Conservation (phyloP, 768 basidiomycete species). For the Pilatotrama ljubarskyi region DNA sequence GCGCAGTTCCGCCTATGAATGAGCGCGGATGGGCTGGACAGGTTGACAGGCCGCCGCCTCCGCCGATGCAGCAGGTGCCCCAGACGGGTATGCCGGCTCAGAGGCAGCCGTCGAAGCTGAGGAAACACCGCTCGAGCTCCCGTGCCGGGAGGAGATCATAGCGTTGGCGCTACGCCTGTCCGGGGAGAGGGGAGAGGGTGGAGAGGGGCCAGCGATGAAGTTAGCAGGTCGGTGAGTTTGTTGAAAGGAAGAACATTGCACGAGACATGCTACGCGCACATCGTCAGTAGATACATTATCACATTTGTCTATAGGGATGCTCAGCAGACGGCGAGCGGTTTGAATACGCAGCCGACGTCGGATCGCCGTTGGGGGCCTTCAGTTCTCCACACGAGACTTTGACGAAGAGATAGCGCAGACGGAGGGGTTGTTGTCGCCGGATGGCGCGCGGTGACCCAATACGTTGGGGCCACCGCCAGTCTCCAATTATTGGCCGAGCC, state of each 20-base stretch:
- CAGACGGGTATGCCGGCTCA: background rate
- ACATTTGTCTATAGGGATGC: background rate
- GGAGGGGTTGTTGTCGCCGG: background rate
- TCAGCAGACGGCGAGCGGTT: background rate
- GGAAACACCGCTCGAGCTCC: background rate
- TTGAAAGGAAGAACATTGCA: too few relatives aligned
- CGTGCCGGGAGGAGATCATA: constrained; percentile 1
- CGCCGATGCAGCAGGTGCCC: background rate
- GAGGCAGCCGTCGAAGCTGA: constrained; percentile 12
- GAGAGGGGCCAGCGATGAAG: background rate
- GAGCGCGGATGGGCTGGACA: background rate
- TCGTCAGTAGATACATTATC: background rate
- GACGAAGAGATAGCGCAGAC: background rate
- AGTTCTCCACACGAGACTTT: too few relatives aligned
- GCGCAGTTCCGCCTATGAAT: background rate
- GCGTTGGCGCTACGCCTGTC: constrained; percentile 8
- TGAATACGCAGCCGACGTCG: too few relatives aligned
- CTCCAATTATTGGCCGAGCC: constrained; percentile 4
- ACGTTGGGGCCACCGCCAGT: background rate
- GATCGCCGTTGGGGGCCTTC: too few relatives aligned
- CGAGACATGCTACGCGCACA: background rate
- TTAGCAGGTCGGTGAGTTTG: too few relatives aligned
- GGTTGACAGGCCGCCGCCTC: background rate
- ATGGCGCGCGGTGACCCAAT: background rate
- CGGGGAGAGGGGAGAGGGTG: background rate